A percentile compares a stretch with the other conserved stretches of the same genome.
Conservation (phyloP, 345 rosid species). For the Lumnitzera littorea region DNA sequence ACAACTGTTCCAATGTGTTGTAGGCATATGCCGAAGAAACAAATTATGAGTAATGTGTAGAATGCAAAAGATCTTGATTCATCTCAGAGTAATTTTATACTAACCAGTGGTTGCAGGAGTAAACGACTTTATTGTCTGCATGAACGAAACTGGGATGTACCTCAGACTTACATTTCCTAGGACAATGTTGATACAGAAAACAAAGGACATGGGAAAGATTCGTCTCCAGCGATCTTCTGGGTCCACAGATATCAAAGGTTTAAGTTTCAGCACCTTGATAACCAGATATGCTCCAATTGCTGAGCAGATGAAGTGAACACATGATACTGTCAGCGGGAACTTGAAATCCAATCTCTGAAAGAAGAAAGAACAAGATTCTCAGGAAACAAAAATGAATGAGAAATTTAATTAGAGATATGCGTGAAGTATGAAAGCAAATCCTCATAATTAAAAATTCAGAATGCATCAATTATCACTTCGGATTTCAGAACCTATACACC, state of each 20-base stretch:
- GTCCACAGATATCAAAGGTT: conserved; percentile 78
- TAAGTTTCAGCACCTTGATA: conserved; percentile 84
- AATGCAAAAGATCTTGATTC: background rate
- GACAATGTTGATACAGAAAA: conserved; percentile 94
- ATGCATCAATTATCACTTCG: too few species aligned
- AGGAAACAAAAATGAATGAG: background rate
- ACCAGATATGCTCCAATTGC: conserved; percentile 87
- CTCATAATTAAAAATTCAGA: too few species aligned
- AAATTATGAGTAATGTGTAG: conserved; percentile 1
- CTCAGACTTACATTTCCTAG: conserved; percentile 92
- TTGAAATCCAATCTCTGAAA: conserved; percentile 92
- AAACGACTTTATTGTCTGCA: conserved; percentile 99
- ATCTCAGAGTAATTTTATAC: conserved; percentile 1
- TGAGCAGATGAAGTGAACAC: conserved; percentile 94
- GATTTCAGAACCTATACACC: too few species aligned
- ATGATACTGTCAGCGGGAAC: conserved; percentile 89
- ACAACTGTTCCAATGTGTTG: conserved; percentile 50
- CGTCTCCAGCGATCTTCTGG: conserved; percentile 96
- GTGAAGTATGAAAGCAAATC: too few species aligned
- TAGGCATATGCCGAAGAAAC: conserved; percentile 14
- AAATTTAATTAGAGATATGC: too few species aligned
- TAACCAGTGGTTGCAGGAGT: conserved; percentile 99
- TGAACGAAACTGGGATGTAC: conserved; percentile 95
- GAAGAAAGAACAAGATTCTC: conserved; percentile 6
- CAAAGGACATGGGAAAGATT: conserved; percentile 98